A percentile compares a stretch with the other conserved stretches of the same genome.
These are phyloP conservation scores for Umbellularia californica DNA, from an alignment of 164 flowering plant genomes.

Conservation along the genomic window DNA sequence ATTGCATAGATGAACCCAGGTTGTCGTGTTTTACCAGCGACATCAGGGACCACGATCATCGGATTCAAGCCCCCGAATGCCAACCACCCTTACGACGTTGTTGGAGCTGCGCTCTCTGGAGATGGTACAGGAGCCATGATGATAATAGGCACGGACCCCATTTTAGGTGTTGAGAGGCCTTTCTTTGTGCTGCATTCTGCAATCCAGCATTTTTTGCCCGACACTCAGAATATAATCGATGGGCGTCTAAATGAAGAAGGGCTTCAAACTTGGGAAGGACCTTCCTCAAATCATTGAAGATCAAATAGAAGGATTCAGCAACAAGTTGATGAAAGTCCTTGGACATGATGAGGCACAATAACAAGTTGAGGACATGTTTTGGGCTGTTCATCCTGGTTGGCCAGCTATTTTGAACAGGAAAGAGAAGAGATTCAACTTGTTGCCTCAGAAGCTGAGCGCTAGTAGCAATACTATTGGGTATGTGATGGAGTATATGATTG, in stretches of 20 bases:
- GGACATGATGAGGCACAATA: conserved; percentile 43
- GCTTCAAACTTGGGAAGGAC: conserved; percentile 71
- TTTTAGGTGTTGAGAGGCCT: conserved; percentile 42
- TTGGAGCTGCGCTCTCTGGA: conserved; percentile 87
- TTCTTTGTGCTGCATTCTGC: conserved; percentile 80
- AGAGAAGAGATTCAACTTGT: conserved; percentile 78
- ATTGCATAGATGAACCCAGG: conserved; percentile 94
- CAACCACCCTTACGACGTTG: conserved; percentile 73
- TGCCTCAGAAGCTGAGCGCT: conserved; percentile 63
- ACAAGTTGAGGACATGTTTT: conserved; percentile 75
- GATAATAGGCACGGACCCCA: conserved; percentile 64
- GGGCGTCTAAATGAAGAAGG: conserved; percentile 87
- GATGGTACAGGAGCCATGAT: conserved; percentile 97
- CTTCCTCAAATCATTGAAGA: conserved; percentile 93
- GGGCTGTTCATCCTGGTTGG: conserved; percentile 98
- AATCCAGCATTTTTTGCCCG: conserved; percentile 68
- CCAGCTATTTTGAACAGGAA: conserved; percentile 83
- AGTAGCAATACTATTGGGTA: conserved; percentile 91
- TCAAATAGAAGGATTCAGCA: conserved; percentile 63
- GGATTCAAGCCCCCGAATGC: conserved; percentile 91
- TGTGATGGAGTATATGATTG: conserved; percentile 87
- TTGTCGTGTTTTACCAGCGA: conserved; percentile 71
- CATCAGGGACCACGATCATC: conserved; percentile 85
- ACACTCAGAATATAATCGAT: conserved; percentile 75
- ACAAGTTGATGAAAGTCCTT: conserved; percentile 37